Conservation (phyloP, 2,329 filamentous ascomycete species). For the Amauroascus niger region DNA sequence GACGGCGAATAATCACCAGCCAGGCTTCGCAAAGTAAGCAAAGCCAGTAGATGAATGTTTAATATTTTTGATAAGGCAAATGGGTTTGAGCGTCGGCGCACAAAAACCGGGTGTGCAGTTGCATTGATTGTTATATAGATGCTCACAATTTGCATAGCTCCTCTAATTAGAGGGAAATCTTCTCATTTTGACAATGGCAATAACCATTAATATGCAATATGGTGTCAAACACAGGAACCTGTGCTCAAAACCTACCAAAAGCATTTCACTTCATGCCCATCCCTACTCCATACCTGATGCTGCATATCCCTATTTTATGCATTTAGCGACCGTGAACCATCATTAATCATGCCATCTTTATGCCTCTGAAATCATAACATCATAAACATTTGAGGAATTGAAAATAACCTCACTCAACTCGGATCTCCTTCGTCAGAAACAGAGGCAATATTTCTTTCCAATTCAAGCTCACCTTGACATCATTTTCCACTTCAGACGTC, state of each 20-base stretch:
- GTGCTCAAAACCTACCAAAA: background rate
- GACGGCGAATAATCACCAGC: conserved; percentile 11
- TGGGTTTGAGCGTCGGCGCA: background rate
- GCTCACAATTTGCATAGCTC: background rate
- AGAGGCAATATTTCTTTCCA: conserved; percentile 19
- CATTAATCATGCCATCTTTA: background rate
- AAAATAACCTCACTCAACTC: background rate
- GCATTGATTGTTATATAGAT: background rate
- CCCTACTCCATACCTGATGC: background rate
- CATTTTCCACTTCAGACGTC: background rate
- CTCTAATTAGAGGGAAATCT: background rate
- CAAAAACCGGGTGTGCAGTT: too few relatives aligned
- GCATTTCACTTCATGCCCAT: background rate
- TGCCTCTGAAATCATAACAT: background rate
- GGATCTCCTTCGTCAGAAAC: background rate
- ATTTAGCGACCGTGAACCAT: background rate
- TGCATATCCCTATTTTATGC: background rate
- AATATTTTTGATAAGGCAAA: background rate
- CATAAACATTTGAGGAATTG: background rate
- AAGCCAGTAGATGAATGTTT: background rate
- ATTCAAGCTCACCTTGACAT: conserved; percentile 24
- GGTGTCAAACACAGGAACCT: background rate
- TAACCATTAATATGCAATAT: background rate
- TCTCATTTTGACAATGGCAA: too few relatives aligned
- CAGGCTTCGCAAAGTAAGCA: too few relatives aligned